phyloP scores from a whole-genome alignment of 176 grass and related monocot species.

The Lolium perenne region DNA sequence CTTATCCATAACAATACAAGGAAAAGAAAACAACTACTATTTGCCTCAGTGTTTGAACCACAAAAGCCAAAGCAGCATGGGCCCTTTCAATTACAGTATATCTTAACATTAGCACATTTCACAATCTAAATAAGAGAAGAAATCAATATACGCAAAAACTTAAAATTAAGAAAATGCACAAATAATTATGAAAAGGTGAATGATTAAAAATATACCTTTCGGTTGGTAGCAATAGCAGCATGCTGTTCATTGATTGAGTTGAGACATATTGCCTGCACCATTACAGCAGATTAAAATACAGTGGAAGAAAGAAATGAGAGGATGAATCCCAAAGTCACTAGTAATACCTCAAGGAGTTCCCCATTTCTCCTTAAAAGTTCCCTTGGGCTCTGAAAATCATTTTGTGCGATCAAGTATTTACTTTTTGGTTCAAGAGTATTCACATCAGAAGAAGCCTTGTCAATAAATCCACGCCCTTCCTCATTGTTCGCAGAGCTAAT shows the following conservation, averaged over 20 bases:
- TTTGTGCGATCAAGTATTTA: conserved; percentile 46
- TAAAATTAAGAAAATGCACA: conserved; percentile 12
- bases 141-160: neutral
- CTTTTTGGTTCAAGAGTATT: conserved; percentile 67
- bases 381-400: conserved; percentile 70
- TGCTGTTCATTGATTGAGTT: conserved; percentile 84
- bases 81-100: neutral
- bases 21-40: neutral
- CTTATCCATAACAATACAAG: neutral
- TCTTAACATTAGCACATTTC: conserved; percentile 2
- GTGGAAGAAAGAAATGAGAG: conserved; percentile 29
- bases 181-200: conserved; percentile 35
- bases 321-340: conserved; percentile 38
- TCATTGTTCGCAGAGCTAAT: conserved; percentile 38
- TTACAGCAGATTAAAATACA: conserved; percentile 42
- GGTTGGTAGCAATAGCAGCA: conserved; percentile 82
- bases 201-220: conserved; percentile 66
- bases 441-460: conserved; percentile 12
- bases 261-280: conserved; percentile 78
- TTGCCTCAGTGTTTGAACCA: conserved; percentile 10
- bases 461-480: conserved; percentile 20
- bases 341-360: conserved; percentile 91
- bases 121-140: conserved; percentile 14
- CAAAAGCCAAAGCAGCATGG: conserved; percentile 5
- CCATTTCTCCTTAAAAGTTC: conserved; percentile 86